phyloP scores from a whole-genome alignment of 2,329 filamentous ascomycete species.

The Neopestalotiopsis clavispora region DNA sequence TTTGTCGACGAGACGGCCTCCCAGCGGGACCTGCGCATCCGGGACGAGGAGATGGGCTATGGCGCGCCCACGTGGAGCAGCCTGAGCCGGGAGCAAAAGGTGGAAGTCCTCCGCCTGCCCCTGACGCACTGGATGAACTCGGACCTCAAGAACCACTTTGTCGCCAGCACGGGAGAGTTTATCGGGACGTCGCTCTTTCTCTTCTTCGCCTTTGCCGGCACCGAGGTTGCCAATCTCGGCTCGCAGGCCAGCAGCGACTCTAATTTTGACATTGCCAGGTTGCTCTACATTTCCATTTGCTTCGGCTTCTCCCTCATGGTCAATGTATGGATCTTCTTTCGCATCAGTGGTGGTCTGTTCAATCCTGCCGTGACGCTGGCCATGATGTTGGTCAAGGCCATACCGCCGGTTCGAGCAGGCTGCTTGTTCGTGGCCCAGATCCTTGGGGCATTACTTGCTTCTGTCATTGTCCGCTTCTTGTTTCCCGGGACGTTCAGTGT shows the following conservation, averaged over 20 bases:
- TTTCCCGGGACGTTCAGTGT: conserved; percentile 54
- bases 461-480: conserved; percentile 42
- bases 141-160: conserved; percentile 48
- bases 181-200: conserved; percentile 49
- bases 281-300: conserved; percentile 38
- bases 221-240: conserved; percentile 44
- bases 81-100: conserved; percentile 44
- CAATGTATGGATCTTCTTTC: conserved; percentile 45
- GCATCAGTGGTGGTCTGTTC: conserved; percentile 36
- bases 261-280: conserved; percentile 23
- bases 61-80: conserved; percentile 39
- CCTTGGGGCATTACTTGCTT: conserved; percentile 28
- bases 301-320: conserved; percentile 41
- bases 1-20: conserved; percentile 12
- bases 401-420: conserved; percentile 16
- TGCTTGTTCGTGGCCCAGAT: conserved; percentile 25
- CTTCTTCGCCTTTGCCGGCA: conserved; percentile 48
- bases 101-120: conserved; percentile 48
- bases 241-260: conserved; percentile 20
- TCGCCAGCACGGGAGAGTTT: conserved; percentile 43
- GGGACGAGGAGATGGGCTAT: conserved; percentile 21
- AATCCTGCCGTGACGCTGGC: conserved; percentile 28
- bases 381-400: conserved; percentile 23
- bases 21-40: conserved; percentile 5
- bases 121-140: conserved; percentile 53